Evolutionary conservation across 768 basidiomycete species (phyloP).

Genomic region (Bullera alba): DNA sequence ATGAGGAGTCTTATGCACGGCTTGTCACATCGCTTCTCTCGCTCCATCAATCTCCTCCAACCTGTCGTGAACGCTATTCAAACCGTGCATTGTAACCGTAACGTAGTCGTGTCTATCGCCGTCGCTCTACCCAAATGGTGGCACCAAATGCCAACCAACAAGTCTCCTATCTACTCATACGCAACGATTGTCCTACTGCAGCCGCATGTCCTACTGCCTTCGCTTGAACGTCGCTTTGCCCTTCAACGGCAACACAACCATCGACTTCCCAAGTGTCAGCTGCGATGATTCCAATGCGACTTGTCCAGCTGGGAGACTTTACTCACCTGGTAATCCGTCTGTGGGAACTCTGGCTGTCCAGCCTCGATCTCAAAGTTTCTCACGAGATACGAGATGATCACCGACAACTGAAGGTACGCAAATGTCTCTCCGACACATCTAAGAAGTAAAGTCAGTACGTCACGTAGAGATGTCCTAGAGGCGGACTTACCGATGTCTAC

Average conservation of each 20-base stretch:
- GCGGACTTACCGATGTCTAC: constrained; percentile 88
- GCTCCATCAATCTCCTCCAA: too few relatives aligned
- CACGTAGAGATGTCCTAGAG: constrained; percentile 52
- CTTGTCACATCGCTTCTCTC: too few relatives aligned
- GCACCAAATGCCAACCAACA: too few relatives aligned
- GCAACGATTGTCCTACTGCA: too few relatives aligned
- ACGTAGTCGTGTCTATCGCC: too few relatives aligned
- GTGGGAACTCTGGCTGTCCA: constrained; percentile 59
- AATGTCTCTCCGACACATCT: constrained; percentile 55
- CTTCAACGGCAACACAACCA: constrained; percentile 75
- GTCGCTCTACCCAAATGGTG: too few relatives aligned
- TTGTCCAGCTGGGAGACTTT: not conserved
- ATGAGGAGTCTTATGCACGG: too few relatives aligned
- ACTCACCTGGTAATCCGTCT: constrained; percentile 83
- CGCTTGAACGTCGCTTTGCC: constrained; percentile 26
- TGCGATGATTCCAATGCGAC: not conserved
- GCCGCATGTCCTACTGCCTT: not conserved
- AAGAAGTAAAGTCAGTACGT: not conserved
- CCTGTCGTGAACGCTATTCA: too few relatives aligned
- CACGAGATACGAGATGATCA: constrained; percentile 69
- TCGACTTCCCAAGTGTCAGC: constrained; percentile 55
- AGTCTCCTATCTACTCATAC: too few relatives aligned
- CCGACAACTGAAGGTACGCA: constrained; percentile 87
- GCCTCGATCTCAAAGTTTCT: constrained; percentile 69
- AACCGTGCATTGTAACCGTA: too few relatives aligned